Evolutionary conservation across 2,329 filamentous ascomycete species (phyloP).

Genomic region (Stagonosporopsis chrysanthemi): DNA sequence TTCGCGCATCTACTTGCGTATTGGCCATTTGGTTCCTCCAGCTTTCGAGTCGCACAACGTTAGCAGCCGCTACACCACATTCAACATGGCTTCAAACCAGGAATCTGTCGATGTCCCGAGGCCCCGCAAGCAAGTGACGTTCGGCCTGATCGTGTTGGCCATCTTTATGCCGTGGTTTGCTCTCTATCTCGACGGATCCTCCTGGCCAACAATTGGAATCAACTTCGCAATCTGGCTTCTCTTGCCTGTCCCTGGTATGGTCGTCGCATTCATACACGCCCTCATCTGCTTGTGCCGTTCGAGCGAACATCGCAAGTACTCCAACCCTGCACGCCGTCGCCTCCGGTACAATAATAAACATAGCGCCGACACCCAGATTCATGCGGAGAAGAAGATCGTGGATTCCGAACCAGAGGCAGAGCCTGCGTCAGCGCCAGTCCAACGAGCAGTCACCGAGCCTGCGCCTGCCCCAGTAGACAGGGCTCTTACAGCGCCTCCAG

Average conservation of each 20-base stretch:
- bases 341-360: slow-evolving; percentile 12
- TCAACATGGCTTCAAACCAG: slow-evolving; percentile 6
- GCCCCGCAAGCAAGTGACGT: slow-evolving; percentile 12
- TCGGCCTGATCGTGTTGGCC: slow-evolving; percentile 22
- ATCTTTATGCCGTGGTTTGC: slow-evolving; percentile 28
- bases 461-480: slow-evolving; percentile 3
- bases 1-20: slow-evolving; percentile 10
- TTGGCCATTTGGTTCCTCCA: slow-evolving; percentile 1
- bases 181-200: slow-evolving; percentile 32
- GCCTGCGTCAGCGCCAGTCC: neutral
- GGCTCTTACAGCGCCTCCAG: neutral
- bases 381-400: neutral
- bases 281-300: slow-evolving; percentile 24
- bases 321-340: slow-evolving; percentile 12
- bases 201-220: slow-evolving; percentile 5
- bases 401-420: neutral
- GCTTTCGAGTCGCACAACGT: slow-evolving; percentile 1
- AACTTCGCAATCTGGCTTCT: slow-evolving; percentile 20
- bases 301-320: slow-evolving; percentile 13
- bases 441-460: neutral
- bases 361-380: neutral
- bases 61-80: neutral
- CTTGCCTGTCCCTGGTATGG: slow-evolving; percentile 1
- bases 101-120: slow-evolving; percentile 17
- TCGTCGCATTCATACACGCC: slow-evolving; percentile 13